Evolutionary conservation across 1,284 basidiomycete species (phyloP), one percentile per base, ranked within the genome.

Genomic region (Papiliotrema flavescens): DNA sequence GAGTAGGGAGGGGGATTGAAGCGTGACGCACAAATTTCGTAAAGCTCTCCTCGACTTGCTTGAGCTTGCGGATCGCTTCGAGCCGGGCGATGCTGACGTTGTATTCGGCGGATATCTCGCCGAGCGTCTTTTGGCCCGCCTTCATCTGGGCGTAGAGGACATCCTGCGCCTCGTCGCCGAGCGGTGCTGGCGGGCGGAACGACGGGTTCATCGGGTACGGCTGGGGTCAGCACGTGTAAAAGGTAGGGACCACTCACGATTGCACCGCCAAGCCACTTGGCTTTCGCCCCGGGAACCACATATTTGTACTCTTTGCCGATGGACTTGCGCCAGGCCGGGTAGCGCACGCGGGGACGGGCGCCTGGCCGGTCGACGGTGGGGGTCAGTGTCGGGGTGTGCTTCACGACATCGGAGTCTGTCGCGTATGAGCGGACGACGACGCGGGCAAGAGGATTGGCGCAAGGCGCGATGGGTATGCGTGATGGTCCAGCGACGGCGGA

Each of bases 171-270:
- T 65, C 67, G 56, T 75, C 63, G n/a, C 67, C 70, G 9, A 77
- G 54, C 2, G 75, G 75, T 14, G 75, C 67, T 26, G 75, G 74
- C 20, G 75, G 75, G 39, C 66, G 57, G 63, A 77, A 77, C 9
- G 65, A 61, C 0, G 75, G 75, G 57, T 77, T 77, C 32, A 63
- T 63, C 9, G 65, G 54, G 60, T 67, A 77, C 7, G 75, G 75
- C 75, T 76, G 48, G 23, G 13, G 23, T 64, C 48, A 61, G 54
- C 28, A 46, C 39, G 9, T 45, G 23, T 37, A 26, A 2, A 17
- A 26, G 36, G 23, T 22, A 32, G 44, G 37, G 24, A 19, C 2
- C 17, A 74, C 73, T 59, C 49, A 75, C 74, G 13, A 71, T 59
- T 34, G 59, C 43, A 1, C 61, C 69, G 15, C 74, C 75, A 6